Percentiles rank a stretch among this genome's conserved stretches.
phyloP scores from a whole-genome alignment of 441 rosid species.

The Erodium texanum region DNA sequence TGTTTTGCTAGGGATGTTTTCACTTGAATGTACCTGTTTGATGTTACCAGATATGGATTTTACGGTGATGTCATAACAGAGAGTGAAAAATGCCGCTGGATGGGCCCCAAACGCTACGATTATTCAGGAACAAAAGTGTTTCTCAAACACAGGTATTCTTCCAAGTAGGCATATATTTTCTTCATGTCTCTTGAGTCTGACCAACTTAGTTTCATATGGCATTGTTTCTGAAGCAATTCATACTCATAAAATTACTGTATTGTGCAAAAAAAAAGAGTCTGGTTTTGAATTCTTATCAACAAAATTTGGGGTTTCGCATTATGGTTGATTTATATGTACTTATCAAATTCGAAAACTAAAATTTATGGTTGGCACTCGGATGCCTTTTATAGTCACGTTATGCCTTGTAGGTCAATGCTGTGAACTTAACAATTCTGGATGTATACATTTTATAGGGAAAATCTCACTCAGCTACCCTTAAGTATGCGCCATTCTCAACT shows the following conservation, averaged over 20 bases:
- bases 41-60: constrained; percentile 64
- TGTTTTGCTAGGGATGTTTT: constrained; percentile 6
- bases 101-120: constrained; percentile 96
- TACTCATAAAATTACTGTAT: neutral
- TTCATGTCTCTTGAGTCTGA: neutral
- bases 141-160: constrained; percentile 63
- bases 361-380: neutral
- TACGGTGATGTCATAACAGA: constrained; percentile 91
- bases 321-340: neutral
- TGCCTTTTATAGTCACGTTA: too few species aligned
- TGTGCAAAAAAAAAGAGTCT: neutral
- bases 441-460: too few species aligned
- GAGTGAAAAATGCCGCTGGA: constrained; percentile 93
- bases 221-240: neutral
- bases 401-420: too few species aligned
- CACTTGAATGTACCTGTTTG: constrained; percentile 19
- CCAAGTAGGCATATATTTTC: constrained; percentile 3
- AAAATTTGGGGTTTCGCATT: neutral
- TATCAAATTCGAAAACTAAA: too few species aligned
- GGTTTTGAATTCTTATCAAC: neutral
- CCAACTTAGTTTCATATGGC: neutral
- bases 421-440: too few species aligned
- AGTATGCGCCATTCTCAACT: too few species aligned
- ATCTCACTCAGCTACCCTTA: too few species aligned
- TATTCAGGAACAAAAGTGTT: constrained; percentile 92